These are phyloP conservation scores for Cercospora sojina DNA, from an alignment of 2,329 filamentous ascomycete genomes.

Conservation along the genomic window DNA sequence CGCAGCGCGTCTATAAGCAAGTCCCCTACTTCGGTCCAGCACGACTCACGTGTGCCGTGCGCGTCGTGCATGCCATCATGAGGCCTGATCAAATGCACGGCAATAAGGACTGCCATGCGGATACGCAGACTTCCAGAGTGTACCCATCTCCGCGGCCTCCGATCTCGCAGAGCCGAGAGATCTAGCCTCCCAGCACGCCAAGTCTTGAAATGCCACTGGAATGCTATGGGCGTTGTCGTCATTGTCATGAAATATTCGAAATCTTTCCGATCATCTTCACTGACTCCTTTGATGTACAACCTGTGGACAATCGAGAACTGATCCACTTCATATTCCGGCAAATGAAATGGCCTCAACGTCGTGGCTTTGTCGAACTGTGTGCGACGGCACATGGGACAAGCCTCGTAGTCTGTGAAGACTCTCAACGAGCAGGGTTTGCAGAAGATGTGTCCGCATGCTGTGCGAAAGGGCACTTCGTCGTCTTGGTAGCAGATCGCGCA, in stretches of 20 bases:
- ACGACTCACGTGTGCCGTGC: background rate
- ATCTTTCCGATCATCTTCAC: background rate
- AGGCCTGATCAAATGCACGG: background rate
- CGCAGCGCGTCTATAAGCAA: background rate
- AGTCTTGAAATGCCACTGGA: background rate
- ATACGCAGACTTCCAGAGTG: background rate
- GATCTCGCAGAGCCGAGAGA: background rate
- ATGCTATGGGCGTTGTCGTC: background rate
- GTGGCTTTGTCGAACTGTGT: background rate
- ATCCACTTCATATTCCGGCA: background rate
- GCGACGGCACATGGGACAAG: background rate
- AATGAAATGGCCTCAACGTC: background rate
- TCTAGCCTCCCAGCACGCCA: background rate
- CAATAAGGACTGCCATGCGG: background rate
- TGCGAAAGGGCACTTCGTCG: background rate
- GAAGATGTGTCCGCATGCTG: background rate
- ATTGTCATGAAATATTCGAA: background rate
- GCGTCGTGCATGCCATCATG: background rate
- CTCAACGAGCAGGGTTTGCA: background rate
- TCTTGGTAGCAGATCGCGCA: background rate
- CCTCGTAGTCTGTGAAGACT: background rate
- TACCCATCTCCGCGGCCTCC: background rate
- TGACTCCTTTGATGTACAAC: background rate
- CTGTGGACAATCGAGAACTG: background rate
- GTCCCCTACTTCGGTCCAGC: background rate